These are phyloP conservation scores for Podospora fimiseda DNA, from an alignment of 495 filamentous ascomycete genomes.

Conservation along the genomic window DNA sequence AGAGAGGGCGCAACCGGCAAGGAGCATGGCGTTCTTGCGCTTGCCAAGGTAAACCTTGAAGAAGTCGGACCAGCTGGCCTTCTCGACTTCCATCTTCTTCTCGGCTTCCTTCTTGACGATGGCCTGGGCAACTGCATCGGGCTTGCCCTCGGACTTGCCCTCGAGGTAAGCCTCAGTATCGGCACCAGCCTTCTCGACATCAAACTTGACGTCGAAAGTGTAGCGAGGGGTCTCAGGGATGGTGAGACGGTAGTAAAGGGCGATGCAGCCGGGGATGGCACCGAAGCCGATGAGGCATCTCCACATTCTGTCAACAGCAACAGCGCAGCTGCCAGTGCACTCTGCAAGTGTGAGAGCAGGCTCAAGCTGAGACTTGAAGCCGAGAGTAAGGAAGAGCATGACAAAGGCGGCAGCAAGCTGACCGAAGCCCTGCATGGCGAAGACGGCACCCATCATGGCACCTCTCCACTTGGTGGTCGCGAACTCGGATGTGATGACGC, in stretches of 20 bases:
- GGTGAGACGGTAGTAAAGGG: constrained; percentile 79
- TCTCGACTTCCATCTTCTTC: constrained; percentile 46
- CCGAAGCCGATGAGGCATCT: constrained; percentile 70
- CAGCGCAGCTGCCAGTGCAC: constrained; percentile 58
- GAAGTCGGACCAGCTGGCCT: constrained; percentile 65
- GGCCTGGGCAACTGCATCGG: constrained; percentile 56
- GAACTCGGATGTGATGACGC: constrained; percentile 79
- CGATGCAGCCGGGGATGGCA: constrained; percentile 68
- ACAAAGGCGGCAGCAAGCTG: constrained; percentile 66
- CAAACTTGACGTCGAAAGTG: constrained; percentile 76
- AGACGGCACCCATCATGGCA: constrained; percentile 79
- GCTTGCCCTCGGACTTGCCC: constrained; percentile 50
- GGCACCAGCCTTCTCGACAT: constrained; percentile 65
- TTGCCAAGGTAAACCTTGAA: constrained; percentile 54
- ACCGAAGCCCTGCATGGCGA: constrained; percentile 78
- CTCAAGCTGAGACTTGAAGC: constrained; percentile 64
- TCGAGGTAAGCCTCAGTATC: constrained; percentile 61
- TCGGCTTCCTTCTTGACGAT: constrained; percentile 39
- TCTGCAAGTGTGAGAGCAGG: constrained; percentile 38
- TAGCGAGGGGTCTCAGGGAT: constrained; percentile 69
- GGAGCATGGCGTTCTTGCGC: constrained; percentile 60
- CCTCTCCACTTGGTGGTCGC: constrained; percentile 71
- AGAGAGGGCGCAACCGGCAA: constrained; percentile 67
- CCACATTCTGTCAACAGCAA: constrained; percentile 86
- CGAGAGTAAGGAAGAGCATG: constrained; percentile 61